Evolutionary conservation across 225 moss, liverwort and hornwort genomes (phyloP).

Genomic region (Climacium dendroides): DNA sequence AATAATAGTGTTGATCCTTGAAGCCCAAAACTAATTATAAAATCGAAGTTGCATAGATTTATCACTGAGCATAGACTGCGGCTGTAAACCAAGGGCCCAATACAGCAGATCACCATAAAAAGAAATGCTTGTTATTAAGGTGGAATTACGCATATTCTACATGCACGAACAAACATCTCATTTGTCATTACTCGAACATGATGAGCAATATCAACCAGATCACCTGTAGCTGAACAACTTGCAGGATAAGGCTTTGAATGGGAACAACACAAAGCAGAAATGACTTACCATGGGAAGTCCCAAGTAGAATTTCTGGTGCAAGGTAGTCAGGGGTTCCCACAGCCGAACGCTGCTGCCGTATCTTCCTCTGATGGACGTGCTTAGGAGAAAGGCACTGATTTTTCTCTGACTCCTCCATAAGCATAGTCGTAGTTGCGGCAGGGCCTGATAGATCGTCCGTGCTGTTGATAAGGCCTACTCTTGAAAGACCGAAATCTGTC

Average conservation of each 20-base stretch:
- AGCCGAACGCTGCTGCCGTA: constrained; percentile 81
- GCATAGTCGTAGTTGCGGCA: constrained; percentile 58
- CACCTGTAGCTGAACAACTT: neutral
- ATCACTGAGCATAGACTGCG: neutral
- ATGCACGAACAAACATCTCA: neutral
- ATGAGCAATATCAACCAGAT: neutral
- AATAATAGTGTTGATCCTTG: neutral
- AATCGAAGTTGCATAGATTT: neutral
- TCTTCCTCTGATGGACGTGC: constrained; percentile 64
- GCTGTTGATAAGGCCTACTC: constrained; percentile 96
- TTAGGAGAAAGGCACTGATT: constrained; percentile 35
- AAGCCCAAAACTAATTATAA: neutral
- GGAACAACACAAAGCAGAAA: neutral
- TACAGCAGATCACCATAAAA: neutral
- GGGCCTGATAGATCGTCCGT: constrained; percentile 96
- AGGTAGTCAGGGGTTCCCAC: constrained; percentile 96
- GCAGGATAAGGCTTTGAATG: neutral
- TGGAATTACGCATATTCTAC: neutral
- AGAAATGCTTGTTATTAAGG: neutral
- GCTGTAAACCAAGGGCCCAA: neutral
- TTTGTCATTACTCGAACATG: neutral
- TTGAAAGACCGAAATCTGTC: constrained; percentile 96
- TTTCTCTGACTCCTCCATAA: constrained; percentile 53
- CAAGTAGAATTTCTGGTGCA: constrained; percentile 93
- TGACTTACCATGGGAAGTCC: constrained; percentile 82